A percentile compares a stretch with the other conserved stretches of the same genome.
Conservation (phyloP, 2,329 filamentous ascomycete genomes). For the Diaporthe ilicicola region DNA sequence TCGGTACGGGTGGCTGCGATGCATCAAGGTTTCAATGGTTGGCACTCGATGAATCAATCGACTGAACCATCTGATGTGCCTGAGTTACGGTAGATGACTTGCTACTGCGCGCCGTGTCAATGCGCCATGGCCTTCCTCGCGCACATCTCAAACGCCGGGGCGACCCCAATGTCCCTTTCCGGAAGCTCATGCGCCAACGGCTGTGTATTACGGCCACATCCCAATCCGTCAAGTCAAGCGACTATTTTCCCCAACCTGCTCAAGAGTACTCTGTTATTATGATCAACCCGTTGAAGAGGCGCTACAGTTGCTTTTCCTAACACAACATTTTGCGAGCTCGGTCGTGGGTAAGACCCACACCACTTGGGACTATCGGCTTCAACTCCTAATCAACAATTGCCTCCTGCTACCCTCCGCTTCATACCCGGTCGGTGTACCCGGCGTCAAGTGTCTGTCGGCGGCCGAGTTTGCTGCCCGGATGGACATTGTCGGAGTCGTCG, state of each 20-base stretch:
- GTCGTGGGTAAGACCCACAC: neutral
- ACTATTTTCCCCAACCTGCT: neutral
- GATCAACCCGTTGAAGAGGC: neutral
- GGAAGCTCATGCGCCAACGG: slow-evolving; percentile 12
- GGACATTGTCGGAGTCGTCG: neutral
- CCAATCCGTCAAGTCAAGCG: slow-evolving; percentile 18
- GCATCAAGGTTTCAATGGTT: slow-evolving; percentile 23
- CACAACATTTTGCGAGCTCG: neutral
- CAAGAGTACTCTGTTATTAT: neutral
- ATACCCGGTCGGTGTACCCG: neutral
- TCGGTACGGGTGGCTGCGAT: slow-evolving; percentile 15
- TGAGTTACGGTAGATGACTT: slow-evolving; percentile 1
- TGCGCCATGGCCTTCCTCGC: slow-evolving; percentile 14
- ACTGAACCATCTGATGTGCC: slow-evolving; percentile 3
- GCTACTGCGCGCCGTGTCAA: slow-evolving; percentile 10
- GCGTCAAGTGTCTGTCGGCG: neutral
- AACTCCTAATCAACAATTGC: neutral
- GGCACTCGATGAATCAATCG: slow-evolving; percentile 9
- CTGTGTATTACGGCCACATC: slow-evolving; percentile 1
- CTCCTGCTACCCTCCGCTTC: neutral
- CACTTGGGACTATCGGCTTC: neutral
- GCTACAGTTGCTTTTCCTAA: slow-evolving; percentile 2
- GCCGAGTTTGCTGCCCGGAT: neutral
- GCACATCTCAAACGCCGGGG: slow-evolving; percentile 21
- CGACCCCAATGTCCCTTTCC: slow-evolving; percentile 14